Percentiles rank a stretch among this genome's conserved stretches.
These are phyloP conservation scores for Talaromyces sp. DNA, from an alignment of 2,329 filamentous ascomycete genomes.

Conservation along the genomic window DNA sequence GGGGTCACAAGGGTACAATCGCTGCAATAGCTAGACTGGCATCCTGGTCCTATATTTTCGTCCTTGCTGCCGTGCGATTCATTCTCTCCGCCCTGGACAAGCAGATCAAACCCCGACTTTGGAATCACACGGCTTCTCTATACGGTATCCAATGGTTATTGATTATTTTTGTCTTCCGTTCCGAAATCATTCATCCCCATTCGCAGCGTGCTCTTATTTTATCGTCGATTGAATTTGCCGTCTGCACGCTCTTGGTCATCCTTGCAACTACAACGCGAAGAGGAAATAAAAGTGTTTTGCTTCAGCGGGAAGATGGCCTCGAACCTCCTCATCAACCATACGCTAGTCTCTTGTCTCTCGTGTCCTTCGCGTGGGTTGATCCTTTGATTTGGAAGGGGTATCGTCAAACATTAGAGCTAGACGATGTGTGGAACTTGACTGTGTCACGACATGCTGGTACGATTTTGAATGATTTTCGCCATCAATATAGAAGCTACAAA, in stretches of 20 bases:
- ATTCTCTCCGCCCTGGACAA: slow-evolving; percentile 55
- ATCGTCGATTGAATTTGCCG: slow-evolving; percentile 65
- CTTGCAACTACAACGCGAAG: slow-evolving; percentile 79
- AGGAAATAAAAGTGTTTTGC: slow-evolving; percentile 80
- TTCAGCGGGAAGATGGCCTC: slow-evolving; percentile 85
- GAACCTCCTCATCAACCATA: slow-evolving; percentile 81
- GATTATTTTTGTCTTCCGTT: slow-evolving; percentile 72
- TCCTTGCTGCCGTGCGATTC: slow-evolving; percentile 68
- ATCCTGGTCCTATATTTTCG: slow-evolving; percentile 75
- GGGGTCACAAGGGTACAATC: slow-evolving; percentile 53
- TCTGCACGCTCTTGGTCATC: slow-evolving; percentile 67
- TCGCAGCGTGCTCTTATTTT: slow-evolving; percentile 60
- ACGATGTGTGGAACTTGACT: slow-evolving; percentile 86
- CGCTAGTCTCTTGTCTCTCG: slow-evolving; percentile 81
- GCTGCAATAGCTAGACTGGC: slow-evolving; percentile 63
- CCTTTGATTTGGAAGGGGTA: slow-evolving; percentile 84
- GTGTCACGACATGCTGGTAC: slow-evolving; percentile 80
- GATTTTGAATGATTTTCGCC: slow-evolving; percentile 76
- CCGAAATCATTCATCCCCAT: slow-evolving; percentile 70
- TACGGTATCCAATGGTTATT: slow-evolving; percentile 82
- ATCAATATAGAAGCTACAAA: slow-evolving; percentile 73
- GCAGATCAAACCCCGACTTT: slow-evolving; percentile 68
- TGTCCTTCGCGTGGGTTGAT: slow-evolving; percentile 88
- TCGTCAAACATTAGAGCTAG: slow-evolving; percentile 73
- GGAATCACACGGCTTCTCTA: slow-evolving; percentile 86